phyloP scores from a whole-genome alignment of 106 monocot genomes.

The Dioscorea zingiberensis region DNA sequence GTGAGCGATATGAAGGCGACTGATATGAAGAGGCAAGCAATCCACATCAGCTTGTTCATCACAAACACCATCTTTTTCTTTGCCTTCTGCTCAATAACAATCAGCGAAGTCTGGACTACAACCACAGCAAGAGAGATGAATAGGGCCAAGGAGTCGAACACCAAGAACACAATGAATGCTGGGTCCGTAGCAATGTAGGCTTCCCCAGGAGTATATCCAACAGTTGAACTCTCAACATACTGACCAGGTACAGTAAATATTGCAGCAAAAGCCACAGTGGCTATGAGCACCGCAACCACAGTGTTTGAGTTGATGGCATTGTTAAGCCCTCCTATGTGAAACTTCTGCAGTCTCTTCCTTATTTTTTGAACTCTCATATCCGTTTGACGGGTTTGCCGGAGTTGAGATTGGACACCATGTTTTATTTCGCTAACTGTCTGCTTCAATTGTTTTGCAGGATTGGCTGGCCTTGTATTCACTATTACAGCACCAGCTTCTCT shows the following conservation, averaged over 20 bases:
- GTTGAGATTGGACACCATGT: slow-evolving; percentile 68
- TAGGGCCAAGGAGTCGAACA: slow-evolving; percentile 66
- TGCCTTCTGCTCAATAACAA: slow-evolving; percentile 26
- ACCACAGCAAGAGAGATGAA: slow-evolving; percentile 88
- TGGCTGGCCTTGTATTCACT: neutral
- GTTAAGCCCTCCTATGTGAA: slow-evolving; percentile 55
- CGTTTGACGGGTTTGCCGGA: slow-evolving; percentile 63
- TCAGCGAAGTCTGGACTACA: slow-evolving; percentile 27
- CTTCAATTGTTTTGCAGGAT: slow-evolving; percentile 68
- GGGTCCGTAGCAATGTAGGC: neutral
- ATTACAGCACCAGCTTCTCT: neutral
- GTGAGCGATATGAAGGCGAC: slow-evolving; percentile 29
- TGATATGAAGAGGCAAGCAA: slow-evolving; percentile 31
- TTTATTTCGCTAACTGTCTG: slow-evolving; percentile 78
- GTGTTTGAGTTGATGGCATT: slow-evolving; percentile 1
- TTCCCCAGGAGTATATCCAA: neutral
- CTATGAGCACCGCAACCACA: slow-evolving; percentile 67
- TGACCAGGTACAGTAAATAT: neutral
- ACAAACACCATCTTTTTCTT: slow-evolving; percentile 27
- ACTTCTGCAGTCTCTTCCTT: slow-evolving; percentile 56
- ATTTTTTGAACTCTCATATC: slow-evolving; percentile 63
- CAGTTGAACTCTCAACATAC: neutral
- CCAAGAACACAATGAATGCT: slow-evolving; percentile 60
- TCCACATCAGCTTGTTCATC: slow-evolving; percentile 46
- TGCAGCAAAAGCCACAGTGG: slow-evolving; percentile 49